Evolutionary conservation across 108 stramenopile species (phyloP), one percentile per base, ranked within the genome.

Genomic region (Skeletonema marinoi): DNA sequence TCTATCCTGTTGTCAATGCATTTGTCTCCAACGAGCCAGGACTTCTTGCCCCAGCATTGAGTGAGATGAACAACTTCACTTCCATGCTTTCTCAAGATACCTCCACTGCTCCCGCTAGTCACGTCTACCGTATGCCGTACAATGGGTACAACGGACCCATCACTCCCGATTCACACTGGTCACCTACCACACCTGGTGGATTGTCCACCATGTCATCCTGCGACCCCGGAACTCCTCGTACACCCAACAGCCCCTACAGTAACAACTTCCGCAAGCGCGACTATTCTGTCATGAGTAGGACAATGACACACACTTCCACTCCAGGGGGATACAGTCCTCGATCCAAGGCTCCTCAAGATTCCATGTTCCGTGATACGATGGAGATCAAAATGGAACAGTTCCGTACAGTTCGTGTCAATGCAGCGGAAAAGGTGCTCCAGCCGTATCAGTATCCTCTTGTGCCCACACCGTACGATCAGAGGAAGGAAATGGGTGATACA

Each of bases 41-140:
- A n/a, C 67, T 73, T 1, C 75, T 92, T 30, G 87, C 93, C 21
- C 83, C 89, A 17, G 66, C 91, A 21, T 65, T 94, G 21, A 85
- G 82, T 12, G 84, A 89, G 72, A 94, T 94, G 93, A 94, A 94
- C 68, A 94, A 94, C 61, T 91, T 91, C 80, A 89, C 92, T 11
- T 85, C 87, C n/a, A 82, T 81, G 14, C 41, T 81, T 25, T 74
- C 73, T 3, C 80, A 81, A 58, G 80, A 81, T 59, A 51, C 61
- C 17, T 81, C 80, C 30, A 64, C 42, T 32, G 66, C 48, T 48
- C 54, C 42, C 17, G 72, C 56, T 7, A 41, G 48, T 60, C 71
- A 64, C 14, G 32, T 60, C 68, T 31, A 54, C 54, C 66, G 33
- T 48, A 44, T 69, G 6, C 39, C 67, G 1, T 56, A 51, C 60